Evolutionary conservation across 768 basidiomycete genomes (phyloP).

Genomic region (Amanita rimosa): DNA sequence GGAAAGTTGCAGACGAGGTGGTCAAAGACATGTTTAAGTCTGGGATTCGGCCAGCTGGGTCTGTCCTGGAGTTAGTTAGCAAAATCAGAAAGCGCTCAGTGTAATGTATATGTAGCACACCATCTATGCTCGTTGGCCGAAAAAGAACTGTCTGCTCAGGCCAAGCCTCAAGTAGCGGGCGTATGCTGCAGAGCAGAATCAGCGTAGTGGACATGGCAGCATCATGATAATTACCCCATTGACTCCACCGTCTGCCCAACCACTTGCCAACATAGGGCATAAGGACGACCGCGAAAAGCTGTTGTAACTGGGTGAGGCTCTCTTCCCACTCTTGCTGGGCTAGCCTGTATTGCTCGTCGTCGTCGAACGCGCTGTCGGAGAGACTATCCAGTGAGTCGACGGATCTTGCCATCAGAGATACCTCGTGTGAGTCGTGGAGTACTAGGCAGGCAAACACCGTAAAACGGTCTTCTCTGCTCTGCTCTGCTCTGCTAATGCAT

Average conservation of each 20-base stretch:
- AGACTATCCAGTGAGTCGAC: conserved; percentile 49
- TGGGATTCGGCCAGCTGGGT: conserved; percentile 32
- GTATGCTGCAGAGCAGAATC: conserved; percentile 37
- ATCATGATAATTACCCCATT: conserved; percentile 54
- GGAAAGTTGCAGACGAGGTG: conserved; percentile 48
- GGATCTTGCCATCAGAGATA: conserved; percentile 36
- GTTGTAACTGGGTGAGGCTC: conserved; percentile 72
- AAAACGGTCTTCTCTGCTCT: neutral
- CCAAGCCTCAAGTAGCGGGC: conserved; percentile 62
- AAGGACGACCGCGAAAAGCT: conserved; percentile 69
- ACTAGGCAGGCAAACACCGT: conserved; percentile 3
- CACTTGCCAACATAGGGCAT: conserved; percentile 85
- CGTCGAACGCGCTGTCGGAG: conserved; percentile 43
- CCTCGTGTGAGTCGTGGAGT: conserved; percentile 6
- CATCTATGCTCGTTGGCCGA: conserved; percentile 17
- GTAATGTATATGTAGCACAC: neutral
- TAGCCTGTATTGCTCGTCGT: conserved; percentile 60
- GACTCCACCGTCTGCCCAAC: conserved; percentile 76
- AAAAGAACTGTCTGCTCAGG: conserved; percentile 51
- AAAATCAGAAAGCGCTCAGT: conserved; percentile 29
- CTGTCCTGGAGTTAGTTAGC: conserved; percentile 36
- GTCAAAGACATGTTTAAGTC: conserved; percentile 45
- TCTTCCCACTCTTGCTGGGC: conserved; percentile 94
- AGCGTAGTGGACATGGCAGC: conserved; percentile 2
- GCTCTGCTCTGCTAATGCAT: conserved; percentile 40